Percentiles rank a stretch among this genome's conserved stretches.
Evolutionary conservation across 2,329 filamentous ascomycete species (phyloP).

Genomic region (Talaromyces sp.): DNA sequence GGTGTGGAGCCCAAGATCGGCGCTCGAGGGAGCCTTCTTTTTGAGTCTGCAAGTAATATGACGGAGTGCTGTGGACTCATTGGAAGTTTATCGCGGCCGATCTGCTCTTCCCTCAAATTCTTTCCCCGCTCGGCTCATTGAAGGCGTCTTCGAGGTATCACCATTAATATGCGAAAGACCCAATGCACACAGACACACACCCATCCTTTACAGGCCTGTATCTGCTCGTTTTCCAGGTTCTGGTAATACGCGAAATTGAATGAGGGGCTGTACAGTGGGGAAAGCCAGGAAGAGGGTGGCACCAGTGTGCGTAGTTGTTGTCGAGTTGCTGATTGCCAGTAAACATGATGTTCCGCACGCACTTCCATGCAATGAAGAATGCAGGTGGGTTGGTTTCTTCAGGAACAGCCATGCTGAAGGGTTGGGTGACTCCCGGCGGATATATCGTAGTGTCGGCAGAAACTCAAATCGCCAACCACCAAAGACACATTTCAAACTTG

Average conservation of each 20-base stretch:
- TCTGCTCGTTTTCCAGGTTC: neutral
- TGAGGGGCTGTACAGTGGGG: conserved; percentile 10
- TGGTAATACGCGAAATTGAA: neutral
- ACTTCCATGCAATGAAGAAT: neutral
- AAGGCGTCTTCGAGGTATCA: neutral
- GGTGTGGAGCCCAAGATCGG: conserved; percentile 9
- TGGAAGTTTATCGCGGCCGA: neutral
- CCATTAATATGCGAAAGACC: neutral
- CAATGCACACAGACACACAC: neutral
- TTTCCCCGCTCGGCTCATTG: conserved; percentile 1
- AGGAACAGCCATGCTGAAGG: neutral
- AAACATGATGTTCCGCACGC: neutral
- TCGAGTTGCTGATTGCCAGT: neutral
- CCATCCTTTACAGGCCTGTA: neutral
- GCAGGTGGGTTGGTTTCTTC: conserved; percentile 1
- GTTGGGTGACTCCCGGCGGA: neutral
- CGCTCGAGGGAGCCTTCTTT: conserved; percentile 9
- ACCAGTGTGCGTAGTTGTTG: neutral
- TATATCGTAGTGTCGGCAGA: neutral
- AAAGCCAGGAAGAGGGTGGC: neutral
- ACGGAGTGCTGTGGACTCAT: neutral
- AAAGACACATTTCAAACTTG: neutral
- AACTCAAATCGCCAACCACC: neutral
- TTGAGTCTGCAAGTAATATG: conserved; percentile 11
- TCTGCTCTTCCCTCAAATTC: conserved; percentile 1